phyloP scores from a whole-genome alignment of 495 filamentous ascomycete species.

The Venustampulla echinocandica region DNA sequence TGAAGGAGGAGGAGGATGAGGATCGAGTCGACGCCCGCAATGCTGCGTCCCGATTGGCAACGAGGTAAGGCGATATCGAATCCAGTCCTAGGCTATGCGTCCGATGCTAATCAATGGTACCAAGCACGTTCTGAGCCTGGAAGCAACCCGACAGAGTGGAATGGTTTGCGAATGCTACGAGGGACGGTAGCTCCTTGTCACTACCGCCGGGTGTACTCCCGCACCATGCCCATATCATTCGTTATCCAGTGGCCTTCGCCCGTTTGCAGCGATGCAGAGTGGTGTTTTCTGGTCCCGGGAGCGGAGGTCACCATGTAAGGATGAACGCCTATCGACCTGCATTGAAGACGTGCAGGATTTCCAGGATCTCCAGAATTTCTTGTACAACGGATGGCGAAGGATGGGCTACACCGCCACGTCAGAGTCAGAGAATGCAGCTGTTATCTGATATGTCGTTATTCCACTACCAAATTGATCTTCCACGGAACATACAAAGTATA shows the following conservation, averaged over 20 bases:
- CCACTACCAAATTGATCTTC: too few relatives aligned
- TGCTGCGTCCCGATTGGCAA: conserved; percentile 85
- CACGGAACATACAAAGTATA: too few relatives aligned
- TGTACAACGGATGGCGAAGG: neutral
- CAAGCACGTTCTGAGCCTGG: conserved; percentile 2
- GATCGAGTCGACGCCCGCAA: conserved; percentile 92
- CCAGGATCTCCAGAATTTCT: conserved; percentile 1
- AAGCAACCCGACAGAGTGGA: conserved; percentile 1
- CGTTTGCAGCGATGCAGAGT: too few relatives aligned
- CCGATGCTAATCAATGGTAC: conserved; percentile 30
- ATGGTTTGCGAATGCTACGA: neutral
- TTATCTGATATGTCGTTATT: conserved; percentile 9
- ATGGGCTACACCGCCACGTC: conserved; percentile 8
- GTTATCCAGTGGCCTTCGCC: neutral
- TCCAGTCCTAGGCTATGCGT: conserved; percentile 68
- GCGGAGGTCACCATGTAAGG: too few relatives aligned
- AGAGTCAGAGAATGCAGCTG: neutral
- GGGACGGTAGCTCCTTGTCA: neutral
- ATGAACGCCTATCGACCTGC: too few relatives aligned
- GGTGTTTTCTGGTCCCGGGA: too few relatives aligned
- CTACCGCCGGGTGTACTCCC: conserved; percentile 5
- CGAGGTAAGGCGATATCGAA: conserved; percentile 23
- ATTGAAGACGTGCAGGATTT: neutral
- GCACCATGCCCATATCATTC: conserved; percentile 1
- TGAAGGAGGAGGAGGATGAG: conserved; percentile 82